Evolutionary conservation across 2,329 filamentous ascomycete genomes (phyloP).

Genomic region (Tothia fuscella): DNA sequence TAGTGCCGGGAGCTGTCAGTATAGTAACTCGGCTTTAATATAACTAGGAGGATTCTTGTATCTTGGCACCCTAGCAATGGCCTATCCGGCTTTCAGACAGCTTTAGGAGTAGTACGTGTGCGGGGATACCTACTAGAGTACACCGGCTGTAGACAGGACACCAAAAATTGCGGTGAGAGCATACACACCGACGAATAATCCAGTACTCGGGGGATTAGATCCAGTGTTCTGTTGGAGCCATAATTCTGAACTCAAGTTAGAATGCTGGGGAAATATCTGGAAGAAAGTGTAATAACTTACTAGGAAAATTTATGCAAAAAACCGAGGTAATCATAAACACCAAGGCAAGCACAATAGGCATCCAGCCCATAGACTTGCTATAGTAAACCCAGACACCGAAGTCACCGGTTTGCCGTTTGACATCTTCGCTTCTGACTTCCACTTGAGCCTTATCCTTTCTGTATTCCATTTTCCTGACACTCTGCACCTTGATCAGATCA

Average conservation of each 20-base stretch:
- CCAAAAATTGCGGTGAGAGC: constrained; percentile 1
- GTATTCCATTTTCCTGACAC: no score
- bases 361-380: not conserved
- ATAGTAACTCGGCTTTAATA: no score
- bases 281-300: not conserved
- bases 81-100: no score
- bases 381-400: constrained; percentile 2
- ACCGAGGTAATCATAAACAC: constrained; percentile 1
- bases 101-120: not conserved
- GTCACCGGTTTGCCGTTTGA: constrained; percentile 6
- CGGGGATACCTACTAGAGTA: not conserved
- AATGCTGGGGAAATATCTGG: not conserved
- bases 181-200: constrained; percentile 6
- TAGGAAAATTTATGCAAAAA: constrained; percentile 5
- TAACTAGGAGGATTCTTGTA: no score
- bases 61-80: no score
- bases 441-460: not conserved
- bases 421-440: not conserved
- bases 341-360: not conserved
- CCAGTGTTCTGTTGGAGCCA: constrained; percentile 10
- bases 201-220: not conserved
- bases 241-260: not conserved
- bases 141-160: not conserved
- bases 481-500: not conserved
- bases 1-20: no score